phyloP scores from a whole-genome alignment of 768 basidiomycete genomes.

The Tylopilus sp. region DNA sequence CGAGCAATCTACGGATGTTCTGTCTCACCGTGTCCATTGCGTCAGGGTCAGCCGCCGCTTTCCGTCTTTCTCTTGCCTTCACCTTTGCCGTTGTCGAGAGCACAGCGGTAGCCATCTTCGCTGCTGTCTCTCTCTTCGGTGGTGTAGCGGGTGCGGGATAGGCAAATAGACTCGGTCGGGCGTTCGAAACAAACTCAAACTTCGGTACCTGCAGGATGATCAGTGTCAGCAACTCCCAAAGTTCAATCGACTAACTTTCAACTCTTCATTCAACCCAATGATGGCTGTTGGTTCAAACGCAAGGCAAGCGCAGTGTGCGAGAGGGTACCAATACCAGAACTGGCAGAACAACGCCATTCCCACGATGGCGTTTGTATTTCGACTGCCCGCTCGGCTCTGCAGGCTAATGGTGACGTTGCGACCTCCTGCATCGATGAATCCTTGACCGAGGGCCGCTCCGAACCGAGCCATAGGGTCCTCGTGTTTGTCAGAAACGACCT shows the following conservation, averaged over 20 bases:
- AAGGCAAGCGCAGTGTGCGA: conserved; percentile 89
- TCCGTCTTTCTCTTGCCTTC: conserved; percentile 92
- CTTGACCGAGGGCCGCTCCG: conserved; percentile 93
- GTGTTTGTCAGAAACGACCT: conserved; percentile 93
- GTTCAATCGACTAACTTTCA: conserved; percentile 57
- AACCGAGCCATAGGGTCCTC: conserved; percentile 99
- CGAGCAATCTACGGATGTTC: background rate
- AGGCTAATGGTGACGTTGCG: conserved; percentile 93
- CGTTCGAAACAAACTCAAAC: conserved; percentile 89
- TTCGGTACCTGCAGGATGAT: conserved; percentile 72
- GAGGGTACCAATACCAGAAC: conserved; percentile 99
- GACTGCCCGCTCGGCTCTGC: conserved; percentile 88
- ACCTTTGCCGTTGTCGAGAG: conserved; percentile 96
- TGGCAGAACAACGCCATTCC: conserved; percentile 99
- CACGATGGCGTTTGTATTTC: conserved; percentile 91
- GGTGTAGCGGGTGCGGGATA: conserved; percentile 86
- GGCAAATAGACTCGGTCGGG: conserved; percentile 86
- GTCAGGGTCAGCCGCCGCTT: conserved; percentile 79
- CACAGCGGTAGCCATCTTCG: conserved; percentile 92
- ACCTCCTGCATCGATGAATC: conserved; percentile 96
- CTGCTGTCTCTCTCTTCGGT: conserved; percentile 87
- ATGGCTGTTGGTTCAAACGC: conserved; percentile 96
- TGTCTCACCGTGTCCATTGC: conserved; percentile 75
- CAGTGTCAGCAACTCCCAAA: background rate
- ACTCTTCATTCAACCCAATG: conserved; percentile 82